These are phyloP conservation scores for Penicillium sp. DNA, from an alignment of 2,329 filamentous ascomycete species.

Conservation along the genomic window DNA sequence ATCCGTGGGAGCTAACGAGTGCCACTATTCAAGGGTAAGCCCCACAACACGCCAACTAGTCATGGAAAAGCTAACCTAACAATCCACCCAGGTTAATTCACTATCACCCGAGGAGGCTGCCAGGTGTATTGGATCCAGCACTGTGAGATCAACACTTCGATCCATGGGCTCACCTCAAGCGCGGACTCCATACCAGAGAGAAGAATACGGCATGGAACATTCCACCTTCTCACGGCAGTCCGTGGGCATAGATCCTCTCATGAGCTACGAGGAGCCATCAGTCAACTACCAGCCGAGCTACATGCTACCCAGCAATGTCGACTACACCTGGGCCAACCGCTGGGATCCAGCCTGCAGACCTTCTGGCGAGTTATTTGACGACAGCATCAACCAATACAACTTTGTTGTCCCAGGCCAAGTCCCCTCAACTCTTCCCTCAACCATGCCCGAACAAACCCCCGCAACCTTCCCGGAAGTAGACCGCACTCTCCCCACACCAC, in stretches of 20 bases:
- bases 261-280: constrained; percentile 35
- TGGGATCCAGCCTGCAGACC: constrained; percentile 30
- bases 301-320: constrained; percentile 36
- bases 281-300: constrained; percentile 37
- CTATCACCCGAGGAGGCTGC: constrained; percentile 25
- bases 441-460: constrained; percentile 16
- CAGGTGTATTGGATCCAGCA: constrained; percentile 8
- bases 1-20: constrained; percentile 64
- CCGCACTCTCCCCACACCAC: constrained; percentile 39
- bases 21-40: constrained; percentile 76
- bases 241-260: constrained; percentile 23
- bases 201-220: constrained; percentile 31
- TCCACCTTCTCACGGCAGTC: constrained; percentile 24
- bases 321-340: constrained; percentile 34
- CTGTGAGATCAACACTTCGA: constrained; percentile 13
- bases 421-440: constrained; percentile 28
- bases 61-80: not conserved
- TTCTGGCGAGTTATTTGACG: constrained; percentile 22
- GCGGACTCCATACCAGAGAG: constrained; percentile 22
- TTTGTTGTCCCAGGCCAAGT: constrained; percentile 34
- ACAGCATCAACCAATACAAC: constrained; percentile 27
- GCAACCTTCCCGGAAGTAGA: constrained; percentile 29
- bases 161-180: constrained; percentile 18
- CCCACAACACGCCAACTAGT: not conserved
- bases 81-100: constrained; percentile 38